A percentile compares a stretch with the other conserved stretches of the same genome.
phyloP scores from a whole-genome alignment of 73 alveolate species.

The Effrenium voratum region DNA sequence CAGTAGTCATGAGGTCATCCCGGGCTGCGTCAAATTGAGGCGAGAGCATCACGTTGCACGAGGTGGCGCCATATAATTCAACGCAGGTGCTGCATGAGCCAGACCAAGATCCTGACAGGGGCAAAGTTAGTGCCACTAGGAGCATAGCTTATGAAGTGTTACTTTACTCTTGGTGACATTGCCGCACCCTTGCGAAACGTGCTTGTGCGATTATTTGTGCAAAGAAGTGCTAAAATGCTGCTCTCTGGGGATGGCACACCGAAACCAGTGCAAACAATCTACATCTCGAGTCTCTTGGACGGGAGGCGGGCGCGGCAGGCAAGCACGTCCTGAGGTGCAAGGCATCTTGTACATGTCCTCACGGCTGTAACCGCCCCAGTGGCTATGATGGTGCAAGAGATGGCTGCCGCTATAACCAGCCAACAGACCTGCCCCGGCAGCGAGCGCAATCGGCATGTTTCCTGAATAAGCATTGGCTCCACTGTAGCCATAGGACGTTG shows the following conservation, averaged over 20 bases:
- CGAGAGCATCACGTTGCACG: slow-evolving; percentile 56
- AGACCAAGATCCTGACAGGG: slow-evolving; percentile 26
- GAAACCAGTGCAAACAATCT: not conserved
- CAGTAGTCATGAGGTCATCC: slow-evolving; percentile 82
- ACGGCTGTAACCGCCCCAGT: slow-evolving; percentile 50
- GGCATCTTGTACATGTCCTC: slow-evolving; percentile 48
- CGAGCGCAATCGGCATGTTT: slow-evolving; percentile 35
- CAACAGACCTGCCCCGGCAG: slow-evolving; percentile 75
- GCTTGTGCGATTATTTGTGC: not conserved
- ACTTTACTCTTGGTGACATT: too few relatives aligned
- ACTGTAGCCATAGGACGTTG: slow-evolving; percentile 43
- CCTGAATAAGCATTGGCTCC: slow-evolving; percentile 56
- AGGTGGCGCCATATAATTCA: slow-evolving; percentile 21
- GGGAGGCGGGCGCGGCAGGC: not conserved
- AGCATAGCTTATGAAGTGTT: not conserved
- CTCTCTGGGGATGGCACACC: not conserved
- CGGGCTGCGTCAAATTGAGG: slow-evolving; percentile 68
- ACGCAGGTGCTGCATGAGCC: slow-evolving; percentile 30
- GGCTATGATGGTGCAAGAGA: not conserved
- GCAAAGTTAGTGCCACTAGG: not conserved
- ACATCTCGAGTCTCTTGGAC: too few relatives aligned
- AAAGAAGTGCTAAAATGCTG: not conserved
- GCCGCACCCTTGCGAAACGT: not conserved
- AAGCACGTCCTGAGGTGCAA: slow-evolving; percentile 13
- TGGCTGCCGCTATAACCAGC: slow-evolving; percentile 28